Conservation (phyloP, 495 filamentous ascomycete species). For the Aspergillus egyptiacus region DNA sequence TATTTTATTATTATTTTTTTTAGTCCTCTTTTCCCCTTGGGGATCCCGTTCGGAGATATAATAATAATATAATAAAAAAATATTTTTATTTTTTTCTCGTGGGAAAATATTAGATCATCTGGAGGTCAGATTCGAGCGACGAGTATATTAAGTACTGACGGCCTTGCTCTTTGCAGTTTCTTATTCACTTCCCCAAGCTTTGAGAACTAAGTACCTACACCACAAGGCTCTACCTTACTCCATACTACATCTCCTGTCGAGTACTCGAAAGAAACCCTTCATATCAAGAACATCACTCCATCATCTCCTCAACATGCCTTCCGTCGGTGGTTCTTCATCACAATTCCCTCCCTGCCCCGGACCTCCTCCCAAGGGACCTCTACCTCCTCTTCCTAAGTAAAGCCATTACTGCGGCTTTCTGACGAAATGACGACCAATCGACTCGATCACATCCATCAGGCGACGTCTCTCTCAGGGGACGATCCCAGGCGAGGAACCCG, state of each 20-base stretch:
- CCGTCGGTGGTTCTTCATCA: slow-evolving; percentile 56
- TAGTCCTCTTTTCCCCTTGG: slow-evolving; percentile 9
- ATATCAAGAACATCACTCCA: not conserved
- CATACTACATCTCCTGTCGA: not conserved
- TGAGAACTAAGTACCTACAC: not conserved
- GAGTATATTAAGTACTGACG: slow-evolving; percentile 13
- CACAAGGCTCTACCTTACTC: not conserved
- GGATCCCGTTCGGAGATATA: slow-evolving; percentile 7
- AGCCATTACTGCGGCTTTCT: slow-evolving; percentile 27
- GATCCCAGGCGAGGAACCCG: slow-evolving; percentile 9
- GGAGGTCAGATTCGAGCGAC: slow-evolving; percentile 5
- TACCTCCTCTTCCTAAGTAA: slow-evolving; percentile 77
- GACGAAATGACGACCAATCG: slow-evolving; percentile 36
- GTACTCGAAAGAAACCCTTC: not conserved
- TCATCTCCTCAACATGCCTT: slow-evolving; percentile 50
- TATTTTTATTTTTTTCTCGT: slow-evolving; percentile 7
- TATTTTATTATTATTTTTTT: slow-evolving; percentile 9
- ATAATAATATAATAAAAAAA: not conserved
- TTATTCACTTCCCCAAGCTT: slow-evolving; percentile 4
- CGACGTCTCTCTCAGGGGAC: not conserved
- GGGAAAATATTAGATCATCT: slow-evolving; percentile 1
- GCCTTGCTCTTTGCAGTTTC: slow-evolving; percentile 11
- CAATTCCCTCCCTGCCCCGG: slow-evolving; percentile 77
- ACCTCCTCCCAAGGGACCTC: slow-evolving; percentile 75
- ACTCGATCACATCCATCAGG: slow-evolving; percentile 20